Evolutionary conservation across 2,329 filamentous ascomycete species (phyloP).

Genomic region (Calonectria ilicicola): DNA sequence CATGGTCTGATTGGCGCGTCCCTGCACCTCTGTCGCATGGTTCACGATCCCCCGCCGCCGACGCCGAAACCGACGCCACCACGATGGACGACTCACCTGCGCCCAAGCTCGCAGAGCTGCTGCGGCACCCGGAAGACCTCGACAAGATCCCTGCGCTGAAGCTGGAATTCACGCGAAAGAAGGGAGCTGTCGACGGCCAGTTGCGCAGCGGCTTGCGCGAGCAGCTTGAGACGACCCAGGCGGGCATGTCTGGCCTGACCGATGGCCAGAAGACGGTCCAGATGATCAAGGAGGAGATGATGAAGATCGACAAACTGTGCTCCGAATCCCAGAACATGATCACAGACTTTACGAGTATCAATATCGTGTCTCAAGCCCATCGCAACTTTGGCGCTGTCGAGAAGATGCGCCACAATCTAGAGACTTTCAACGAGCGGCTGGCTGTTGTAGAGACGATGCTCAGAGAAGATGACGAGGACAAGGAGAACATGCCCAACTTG

Average conservation of each 20-base stretch:
- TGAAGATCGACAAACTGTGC: conserved; percentile 97
- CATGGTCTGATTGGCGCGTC: conserved; percentile 44
- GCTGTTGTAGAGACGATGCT: conserved; percentile 82
- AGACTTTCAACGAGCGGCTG: conserved; percentile 85
- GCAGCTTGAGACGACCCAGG: conserved; percentile 93
- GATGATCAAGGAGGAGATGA: conserved; percentile 97
- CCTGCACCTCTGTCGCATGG: conserved; percentile 34
- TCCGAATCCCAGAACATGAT: conserved; percentile 98
- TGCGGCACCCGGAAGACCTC: conserved; percentile 95
- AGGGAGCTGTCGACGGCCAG: conserved; percentile 89
- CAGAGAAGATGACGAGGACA: conserved; percentile 84
- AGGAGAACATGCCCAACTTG: conserved; percentile 92
- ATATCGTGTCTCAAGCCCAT: conserved; percentile 92
- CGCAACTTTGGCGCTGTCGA: conserved; percentile 95
- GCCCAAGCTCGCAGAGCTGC: conserved; percentile 89
- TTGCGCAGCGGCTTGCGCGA: conserved; percentile 89
- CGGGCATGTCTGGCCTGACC: conserved; percentile 88
- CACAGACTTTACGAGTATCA: conserved; percentile 93
- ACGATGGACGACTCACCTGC: conserved; percentile 70
- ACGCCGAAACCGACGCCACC: conserved; percentile 27
- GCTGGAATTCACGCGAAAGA: conserved; percentile 94
- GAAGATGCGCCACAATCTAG: conserved; percentile 90
- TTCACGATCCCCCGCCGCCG: conserved; percentile 31
- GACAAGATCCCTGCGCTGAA: conserved; percentile 94
- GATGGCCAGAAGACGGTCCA: conserved; percentile 94